Percentiles rank a stretch among this genome's conserved stretches.
These are phyloP conservation scores for Candida sp. DNA, from an alignment of 1,139 yeast species.

Conservation along the genomic window DNA sequence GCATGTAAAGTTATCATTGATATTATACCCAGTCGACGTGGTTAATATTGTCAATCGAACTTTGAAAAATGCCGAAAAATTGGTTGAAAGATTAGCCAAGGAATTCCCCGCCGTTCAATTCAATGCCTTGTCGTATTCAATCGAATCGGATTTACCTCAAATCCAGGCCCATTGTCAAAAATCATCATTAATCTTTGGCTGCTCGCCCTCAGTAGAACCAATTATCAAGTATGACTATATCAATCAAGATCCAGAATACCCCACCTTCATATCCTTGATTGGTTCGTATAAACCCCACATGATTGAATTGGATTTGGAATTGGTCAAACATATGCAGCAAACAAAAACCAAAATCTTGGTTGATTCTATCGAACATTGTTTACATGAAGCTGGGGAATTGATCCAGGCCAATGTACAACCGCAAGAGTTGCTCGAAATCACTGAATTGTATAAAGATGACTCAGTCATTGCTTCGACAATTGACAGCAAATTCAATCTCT, in stretches of 20 bases:
- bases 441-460: slow-evolving; percentile 21
- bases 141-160: slow-evolving; percentile 10
- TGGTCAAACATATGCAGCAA: slow-evolving; percentile 28
- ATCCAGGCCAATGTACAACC: slow-evolving; percentile 38
- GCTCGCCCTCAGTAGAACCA: slow-evolving; percentile 55
- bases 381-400: slow-evolving; percentile 65
- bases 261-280: slow-evolving; percentile 53
- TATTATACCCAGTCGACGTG: slow-evolving; percentile 31
- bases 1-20: slow-evolving; percentile 51
- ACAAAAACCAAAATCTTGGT: slow-evolving; percentile 42
- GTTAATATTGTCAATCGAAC: slow-evolving; percentile 51
- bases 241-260: slow-evolving; percentile 19
- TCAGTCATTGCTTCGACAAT: slow-evolving; percentile 6
- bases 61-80: slow-evolving; percentile 33
- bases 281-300: slow-evolving; percentile 71
- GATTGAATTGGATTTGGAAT: slow-evolving; percentile 55
- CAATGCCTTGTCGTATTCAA: slow-evolving; percentile 16
- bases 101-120: slow-evolving; percentile 23
- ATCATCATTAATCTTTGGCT: slow-evolving; percentile 51
- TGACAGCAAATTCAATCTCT: slow-evolving; percentile 19
- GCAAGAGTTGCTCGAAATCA: slow-evolving; percentile 42
- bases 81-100: slow-evolving; percentile 19
- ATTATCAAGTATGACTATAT: slow-evolving; percentile 35
- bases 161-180: slow-evolving; percentile 17
- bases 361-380: slow-evolving; percentile 55